Conservation (phyloP, 2,329 filamentous ascomycete species). For the Venturia aucupariae region DNA sequence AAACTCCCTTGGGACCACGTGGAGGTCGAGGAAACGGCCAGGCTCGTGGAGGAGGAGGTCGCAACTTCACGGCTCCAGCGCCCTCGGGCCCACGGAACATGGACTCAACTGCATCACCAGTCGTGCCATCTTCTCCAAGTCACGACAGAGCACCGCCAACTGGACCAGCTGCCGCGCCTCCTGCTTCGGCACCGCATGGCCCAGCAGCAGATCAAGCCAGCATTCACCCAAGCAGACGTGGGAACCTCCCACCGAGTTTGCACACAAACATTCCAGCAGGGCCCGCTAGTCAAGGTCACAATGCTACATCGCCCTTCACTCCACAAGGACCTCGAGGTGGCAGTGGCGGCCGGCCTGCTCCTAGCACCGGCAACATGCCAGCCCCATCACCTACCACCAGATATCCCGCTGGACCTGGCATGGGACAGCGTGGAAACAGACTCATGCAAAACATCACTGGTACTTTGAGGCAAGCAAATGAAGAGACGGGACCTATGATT, state of each 20-base stretch:
- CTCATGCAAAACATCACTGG: background rate
- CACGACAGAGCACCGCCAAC: slow-evolving; percentile 16
- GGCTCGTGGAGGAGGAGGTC: slow-evolving; percentile 25
- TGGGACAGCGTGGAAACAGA: background rate
- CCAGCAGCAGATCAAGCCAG: slow-evolving; percentile 31
- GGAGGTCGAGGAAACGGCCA: slow-evolving; percentile 29
- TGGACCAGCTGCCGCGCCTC: slow-evolving; percentile 21
- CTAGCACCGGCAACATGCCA: slow-evolving; percentile 6
- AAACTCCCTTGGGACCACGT: slow-evolving; percentile 46
- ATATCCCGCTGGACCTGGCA: slow-evolving; percentile 4
- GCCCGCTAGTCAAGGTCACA: background rate
- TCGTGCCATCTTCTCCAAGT: slow-evolving; percentile 21
- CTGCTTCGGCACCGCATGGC: slow-evolving; percentile 22
- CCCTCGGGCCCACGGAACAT: slow-evolving; percentile 17
- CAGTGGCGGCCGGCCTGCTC: slow-evolving; percentile 3
- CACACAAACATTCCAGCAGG: slow-evolving; percentile 5
- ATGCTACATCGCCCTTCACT: slow-evolving; percentile 9
- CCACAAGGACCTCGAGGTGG: slow-evolving; percentile 14
- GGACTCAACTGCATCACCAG: slow-evolving; percentile 15
- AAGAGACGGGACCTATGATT: background rate
- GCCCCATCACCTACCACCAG: slow-evolving; percentile 1
- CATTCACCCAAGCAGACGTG: slow-evolving; percentile 47
- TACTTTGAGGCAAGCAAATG: background rate
- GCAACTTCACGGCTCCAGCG: slow-evolving; percentile 30
- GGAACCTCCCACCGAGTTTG: slow-evolving; percentile 27